These are phyloP conservation scores for Lipomyces chichibuensis DNA, from an alignment of 805 yeast genomes.

Conservation along the genomic window DNA sequence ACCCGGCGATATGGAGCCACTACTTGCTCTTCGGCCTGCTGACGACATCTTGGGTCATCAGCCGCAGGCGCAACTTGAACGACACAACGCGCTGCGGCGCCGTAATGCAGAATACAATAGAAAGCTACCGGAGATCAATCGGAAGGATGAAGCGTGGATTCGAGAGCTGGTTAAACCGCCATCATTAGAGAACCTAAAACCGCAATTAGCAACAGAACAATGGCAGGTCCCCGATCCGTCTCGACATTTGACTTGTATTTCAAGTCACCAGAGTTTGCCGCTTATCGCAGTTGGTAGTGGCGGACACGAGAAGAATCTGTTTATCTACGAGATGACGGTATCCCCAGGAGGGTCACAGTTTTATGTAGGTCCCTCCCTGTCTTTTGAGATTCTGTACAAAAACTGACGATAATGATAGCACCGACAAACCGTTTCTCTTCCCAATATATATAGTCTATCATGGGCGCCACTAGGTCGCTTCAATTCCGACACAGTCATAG, in stretches of 20 bases:
- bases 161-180: constrained; percentile 31
- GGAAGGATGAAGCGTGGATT: constrained; percentile 35
- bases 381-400: no score
- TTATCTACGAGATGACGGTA: constrained; percentile 54
- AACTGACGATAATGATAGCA: constrained; percentile 42
- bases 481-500: constrained; percentile 52
- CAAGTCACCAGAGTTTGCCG: constrained; percentile 45
- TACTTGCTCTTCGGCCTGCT: constrained; percentile 9
- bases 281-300: constrained; percentile 62
- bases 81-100: constrained; percentile 31
- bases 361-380: constrained; percentile 7
- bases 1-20: constrained; percentile 10
- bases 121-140: constrained; percentile 14
- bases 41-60: constrained; percentile 16
- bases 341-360: constrained; percentile 26
- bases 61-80: constrained; percentile 21
- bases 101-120: constrained; percentile 8
- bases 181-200: constrained; percentile 26
- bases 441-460: constrained; percentile 53
- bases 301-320: constrained; percentile 51
- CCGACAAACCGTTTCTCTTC: constrained; percentile 61
- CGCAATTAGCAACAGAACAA: constrained; percentile 32
- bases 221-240: constrained; percentile 48
- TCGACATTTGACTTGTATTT: constrained; percentile 44
- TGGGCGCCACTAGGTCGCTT: constrained; percentile 47